Evolutionary conservation across 2,329 filamentous ascomycete genomes (phyloP), one percentile per base, ranked within the genome.

Genomic region (Calonectria multiphialidica): DNA sequence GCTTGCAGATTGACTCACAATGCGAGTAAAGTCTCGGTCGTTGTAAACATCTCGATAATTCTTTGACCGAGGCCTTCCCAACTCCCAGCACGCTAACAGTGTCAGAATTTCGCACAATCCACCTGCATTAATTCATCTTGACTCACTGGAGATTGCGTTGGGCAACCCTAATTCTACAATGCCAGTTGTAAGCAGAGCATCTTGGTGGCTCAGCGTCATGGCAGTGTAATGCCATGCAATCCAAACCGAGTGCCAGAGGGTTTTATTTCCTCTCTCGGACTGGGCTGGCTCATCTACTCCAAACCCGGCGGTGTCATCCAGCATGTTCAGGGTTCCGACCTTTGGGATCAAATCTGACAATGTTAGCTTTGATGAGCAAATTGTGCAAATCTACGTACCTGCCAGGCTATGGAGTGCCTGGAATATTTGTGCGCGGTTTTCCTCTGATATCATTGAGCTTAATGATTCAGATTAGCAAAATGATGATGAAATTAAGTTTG

Each of bases 141-240:
- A 50, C 57, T 44, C 23, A 72, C 70, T 72, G 2, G 70, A 72
- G 33, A 72, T 65, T 12, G 70, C 70, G 12, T 61, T 66, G 2
- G 70, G 70, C 2, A 72, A 21, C 1, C 70, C 66, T n/a, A 61
- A 28, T 33, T 72, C 70, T 10, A 72, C 70, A 15, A 72, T 72
- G 1, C 70, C 70, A 15, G 70, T 72, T 7, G 66, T 70, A 30
- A 72, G 47, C 10, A 72, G 61, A 23, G 66, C 61, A 55, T 72
- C 70, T n/a, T 72, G 70, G 10, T 72, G 70, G 2, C 66, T 72
- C 50, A 72, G 28, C 5, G 66, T 72, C 21, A 72, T 66, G n/a
- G 70, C 70, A 0, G 70, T 70, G 33, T 72, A 72, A 37, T 72
- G 70, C 70, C 70, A 72, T 5, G 66, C 66, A 21, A 72, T 44